Conservation (phyloP, 1,284 basidiomycete species). For the Ganoderma resinaceum region DNA sequence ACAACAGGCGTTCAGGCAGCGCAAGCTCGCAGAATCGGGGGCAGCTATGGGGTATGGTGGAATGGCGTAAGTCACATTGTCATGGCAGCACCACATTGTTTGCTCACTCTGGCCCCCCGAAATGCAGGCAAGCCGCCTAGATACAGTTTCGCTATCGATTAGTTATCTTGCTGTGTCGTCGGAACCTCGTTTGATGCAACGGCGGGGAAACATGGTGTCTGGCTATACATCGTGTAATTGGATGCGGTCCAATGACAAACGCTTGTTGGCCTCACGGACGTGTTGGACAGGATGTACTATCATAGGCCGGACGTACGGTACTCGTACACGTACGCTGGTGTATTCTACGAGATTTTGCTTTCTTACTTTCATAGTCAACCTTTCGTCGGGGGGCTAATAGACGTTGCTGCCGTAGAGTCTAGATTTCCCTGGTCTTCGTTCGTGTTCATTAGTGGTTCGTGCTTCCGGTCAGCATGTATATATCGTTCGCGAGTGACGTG, state of each 20-base stretch:
- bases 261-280: slow-evolving; percentile 22
- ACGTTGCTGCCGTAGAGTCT: background rate
- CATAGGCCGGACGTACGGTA: slow-evolving; percentile 14
- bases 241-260: slow-evolving; percentile 30
- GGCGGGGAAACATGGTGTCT: slow-evolving; percentile 22
- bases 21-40: slow-evolving; percentile 73
- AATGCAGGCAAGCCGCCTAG: slow-evolving; percentile 34
- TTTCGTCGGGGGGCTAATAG: background rate
- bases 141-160: slow-evolving; percentile 24
- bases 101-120: background rate
- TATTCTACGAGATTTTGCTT: slow-evolving; percentile 15
- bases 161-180: slow-evolving; percentile 20
- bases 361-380: background rate
- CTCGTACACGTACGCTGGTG: slow-evolving; percentile 4
- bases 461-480: background rate
- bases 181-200: slow-evolving; percentile 15
- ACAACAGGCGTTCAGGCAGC: slow-evolving; percentile 74
- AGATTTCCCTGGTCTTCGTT: slow-evolving; percentile 1
- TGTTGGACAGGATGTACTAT: slow-evolving; percentile 24
- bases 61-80: slow-evolving; percentile 51
- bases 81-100: background rate
- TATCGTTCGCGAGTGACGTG: background rate
- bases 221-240: slow-evolving; percentile 29
- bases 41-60: slow-evolving; percentile 68
- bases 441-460: background rate